Base-by-base conservation (phyloP, 768 basidiomycete genomes). In the Leucosporidium yakuticum region DNA sequence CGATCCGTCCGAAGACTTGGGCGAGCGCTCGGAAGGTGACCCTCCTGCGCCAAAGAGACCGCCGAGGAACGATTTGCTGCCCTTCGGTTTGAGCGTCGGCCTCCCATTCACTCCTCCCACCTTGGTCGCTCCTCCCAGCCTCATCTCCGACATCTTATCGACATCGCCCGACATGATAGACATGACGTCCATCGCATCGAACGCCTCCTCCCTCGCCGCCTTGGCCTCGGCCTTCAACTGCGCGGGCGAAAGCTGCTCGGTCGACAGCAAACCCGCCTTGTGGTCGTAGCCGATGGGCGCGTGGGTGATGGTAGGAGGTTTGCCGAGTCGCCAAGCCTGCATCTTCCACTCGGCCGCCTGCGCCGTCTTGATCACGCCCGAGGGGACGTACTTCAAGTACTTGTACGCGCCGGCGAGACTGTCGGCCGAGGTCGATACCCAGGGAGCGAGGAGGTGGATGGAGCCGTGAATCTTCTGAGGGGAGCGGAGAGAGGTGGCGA, bases 271-370 rank as follows among this genome's bases (percentile, higher is more conserved):
- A 9, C 39, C 59, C 8, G 59, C 59, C 14, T 44, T 27, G 27
- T 60, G 39, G 59, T 60, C 36, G 59, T 60, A 60, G 7, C 44
- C 59, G 44, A 60, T 29, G 20, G 36, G 36, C 4, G 25, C 53
- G 25, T 27, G 34, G 25, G 9, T 54, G 14, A 91, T 82, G 2
- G 87, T 86, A 15, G 93, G 94, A 23, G 91, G 90, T 75, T 97
- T 97, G 71, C 95, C 96, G 36, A 99, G 85, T 87, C 91, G 90
- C 90, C 94, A 98, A 0, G 90, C 89, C 76, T 96, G 92, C 55
- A 98, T 61, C 57, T 89, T 91, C 93, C 93, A 97, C 76, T 99
- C 95, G 0, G 95, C 95, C 6, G 92, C 90, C 78, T 95, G 93
- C 0, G 93, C 95, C 0, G 93, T 93, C 81, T 90, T 92, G 70